Evolutionary conservation across 805 yeast species (phyloP).

Genomic region (Yarrowia osloensis): DNA sequence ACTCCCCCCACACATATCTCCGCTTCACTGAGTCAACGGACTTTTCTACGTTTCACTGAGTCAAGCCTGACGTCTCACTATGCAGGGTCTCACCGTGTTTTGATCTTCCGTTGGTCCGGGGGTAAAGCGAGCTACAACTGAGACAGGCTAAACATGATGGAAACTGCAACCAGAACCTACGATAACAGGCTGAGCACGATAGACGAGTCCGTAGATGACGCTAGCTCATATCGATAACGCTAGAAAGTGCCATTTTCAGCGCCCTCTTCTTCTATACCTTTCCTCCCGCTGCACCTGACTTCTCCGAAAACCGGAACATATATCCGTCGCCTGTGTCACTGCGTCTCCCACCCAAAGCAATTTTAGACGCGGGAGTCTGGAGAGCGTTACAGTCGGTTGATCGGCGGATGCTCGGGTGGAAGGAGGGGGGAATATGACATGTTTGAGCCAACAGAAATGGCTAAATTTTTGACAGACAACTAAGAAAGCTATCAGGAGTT

Average conservation of each 20-base stretch:
- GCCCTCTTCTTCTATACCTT: too few relatives aligned
- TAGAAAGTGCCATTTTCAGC: too few relatives aligned
- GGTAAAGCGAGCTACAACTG: too few relatives aligned
- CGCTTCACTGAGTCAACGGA: slow-evolving; percentile 5
- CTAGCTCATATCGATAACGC: too few relatives aligned
- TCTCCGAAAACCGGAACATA: background rate
- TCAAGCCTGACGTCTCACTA: background rate
- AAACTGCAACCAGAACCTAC: too few relatives aligned
- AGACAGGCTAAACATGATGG: too few relatives aligned
- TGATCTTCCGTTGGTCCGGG: slow-evolving; percentile 5
- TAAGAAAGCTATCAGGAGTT: background rate
- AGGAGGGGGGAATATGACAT: background rate
- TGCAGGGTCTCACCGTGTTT: background rate
- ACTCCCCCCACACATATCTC: slow-evolving; percentile 1
- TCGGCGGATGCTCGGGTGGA: background rate
- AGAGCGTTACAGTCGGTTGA: background rate
- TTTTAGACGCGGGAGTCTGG: slow-evolving; percentile 4
- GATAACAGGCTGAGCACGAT: too few relatives aligned
- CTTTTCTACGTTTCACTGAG: background rate
- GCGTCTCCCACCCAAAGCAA: background rate
- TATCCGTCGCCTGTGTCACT: background rate
- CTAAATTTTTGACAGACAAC: too few relatives aligned
- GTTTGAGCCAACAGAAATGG: background rate
- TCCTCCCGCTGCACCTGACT: too few relatives aligned
- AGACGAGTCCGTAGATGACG: too few relatives aligned